phyloP scores from a whole-genome alignment of 148 eudicot species.

The Cornus suecica region DNA sequence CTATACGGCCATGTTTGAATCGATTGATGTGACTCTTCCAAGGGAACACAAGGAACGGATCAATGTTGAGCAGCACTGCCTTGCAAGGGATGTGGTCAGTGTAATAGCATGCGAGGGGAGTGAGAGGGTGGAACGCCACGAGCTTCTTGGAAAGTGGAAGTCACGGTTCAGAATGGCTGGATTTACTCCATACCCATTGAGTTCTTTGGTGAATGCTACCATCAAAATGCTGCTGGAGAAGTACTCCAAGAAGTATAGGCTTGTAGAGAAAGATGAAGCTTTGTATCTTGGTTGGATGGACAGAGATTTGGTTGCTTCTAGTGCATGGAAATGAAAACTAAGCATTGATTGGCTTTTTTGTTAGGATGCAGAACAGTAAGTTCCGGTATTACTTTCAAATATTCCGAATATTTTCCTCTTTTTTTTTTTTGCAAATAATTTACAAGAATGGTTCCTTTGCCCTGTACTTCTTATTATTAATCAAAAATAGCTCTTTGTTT shows the following conservation, averaged over 20 bases:
- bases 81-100: constrained; percentile 50
- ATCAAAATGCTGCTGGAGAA: constrained; percentile 28
- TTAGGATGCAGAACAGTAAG: neutral
- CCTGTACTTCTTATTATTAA: neutral
- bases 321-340: constrained; percentile 30
- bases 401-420: neutral
- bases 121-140: constrained; percentile 44
- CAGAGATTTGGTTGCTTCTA: constrained; percentile 36
- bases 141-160: constrained; percentile 38
- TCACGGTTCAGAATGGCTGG: constrained; percentile 38
- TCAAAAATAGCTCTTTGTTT: neutral
- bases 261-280: constrained; percentile 34
- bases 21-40: constrained; percentile 40
- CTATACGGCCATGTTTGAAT: constrained; percentile 48
- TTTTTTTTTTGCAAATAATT: neutral
- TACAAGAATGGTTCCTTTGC: neutral
- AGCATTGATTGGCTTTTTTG: neutral
- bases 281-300: constrained; percentile 43
- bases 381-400: neutral
- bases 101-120: constrained; percentile 49
- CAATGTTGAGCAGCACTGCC: constrained; percentile 47
- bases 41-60: constrained; percentile 47
- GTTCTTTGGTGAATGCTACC: constrained; percentile 35
- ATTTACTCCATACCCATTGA: constrained; percentile 27
- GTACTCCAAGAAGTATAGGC: constrained; percentile 28